Percentiles rank a stretch among this genome's conserved stretches.
Conservation (phyloP, 140 eudicot genomes). For the Cichorium intybus region DNA sequence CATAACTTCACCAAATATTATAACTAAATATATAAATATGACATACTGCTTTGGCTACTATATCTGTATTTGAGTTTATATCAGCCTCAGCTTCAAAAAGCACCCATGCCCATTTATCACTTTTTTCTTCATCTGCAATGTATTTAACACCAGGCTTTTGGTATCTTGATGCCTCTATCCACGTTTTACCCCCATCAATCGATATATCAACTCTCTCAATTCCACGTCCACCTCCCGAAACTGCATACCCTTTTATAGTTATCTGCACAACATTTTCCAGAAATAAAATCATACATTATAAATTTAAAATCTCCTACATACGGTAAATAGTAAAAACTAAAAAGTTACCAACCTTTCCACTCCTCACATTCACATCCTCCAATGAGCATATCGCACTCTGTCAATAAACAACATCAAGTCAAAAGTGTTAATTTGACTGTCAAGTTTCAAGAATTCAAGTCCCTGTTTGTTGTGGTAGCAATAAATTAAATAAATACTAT, state of each 20-base stretch:
- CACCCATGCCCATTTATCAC: conserved; percentile 99
- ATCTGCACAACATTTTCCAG: conserved; percentile 33
- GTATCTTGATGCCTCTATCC: conserved; percentile 82
- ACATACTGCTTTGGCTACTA: conserved; percentile 91
- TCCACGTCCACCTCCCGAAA: conserved; percentile 97
- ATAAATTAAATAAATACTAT: not conserved
- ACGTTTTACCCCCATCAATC: conserved; percentile 85
- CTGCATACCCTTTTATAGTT: conserved; percentile 87
- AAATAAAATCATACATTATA: too few relatives aligned
- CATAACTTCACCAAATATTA: not conserved
- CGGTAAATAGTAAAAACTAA: not conserved
- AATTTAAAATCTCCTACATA: not conserved
- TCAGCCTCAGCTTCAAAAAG: conserved; percentile 70
- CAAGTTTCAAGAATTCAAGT: not conserved
- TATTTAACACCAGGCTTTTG: conserved; percentile 68
- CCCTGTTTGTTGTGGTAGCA: not conserved
- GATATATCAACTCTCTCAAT: conserved; percentile 96
- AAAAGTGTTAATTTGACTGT: not conserved
- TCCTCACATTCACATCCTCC: conserved; percentile 66
- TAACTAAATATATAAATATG: not conserved
- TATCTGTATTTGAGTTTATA: conserved; percentile 52
- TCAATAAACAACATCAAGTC: conserved; percentile 23
- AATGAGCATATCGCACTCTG: conserved; percentile 91
- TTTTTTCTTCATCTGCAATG: conserved; percentile 55
- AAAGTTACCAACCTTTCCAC: conserved; percentile 68